Percentiles rank a stretch among this genome's conserved stretches.
phyloP scores from a whole-genome alignment of 2,329 filamentous ascomycete genomes.

The Neonectria hederae region DNA sequence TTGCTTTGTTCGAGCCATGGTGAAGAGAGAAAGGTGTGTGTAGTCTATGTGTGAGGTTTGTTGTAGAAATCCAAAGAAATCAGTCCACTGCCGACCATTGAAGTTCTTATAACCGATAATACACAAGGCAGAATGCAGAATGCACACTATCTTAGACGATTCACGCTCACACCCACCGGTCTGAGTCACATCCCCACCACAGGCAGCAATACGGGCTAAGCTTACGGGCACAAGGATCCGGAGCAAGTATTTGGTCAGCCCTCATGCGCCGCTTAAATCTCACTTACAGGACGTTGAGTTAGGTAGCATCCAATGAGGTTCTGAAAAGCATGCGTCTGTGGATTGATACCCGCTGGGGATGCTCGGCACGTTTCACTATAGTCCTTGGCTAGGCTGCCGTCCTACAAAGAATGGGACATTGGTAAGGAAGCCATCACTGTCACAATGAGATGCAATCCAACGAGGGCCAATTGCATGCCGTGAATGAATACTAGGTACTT shows the following conservation, averaged over 20 bases:
- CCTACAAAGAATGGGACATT: not conserved
- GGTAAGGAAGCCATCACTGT: not conserved
- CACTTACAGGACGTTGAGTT: not conserved
- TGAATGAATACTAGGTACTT: too few relatives aligned
- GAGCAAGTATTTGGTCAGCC: not conserved
- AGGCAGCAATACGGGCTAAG: not conserved
- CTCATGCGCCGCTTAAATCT: not conserved
- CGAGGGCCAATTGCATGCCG: not conserved
- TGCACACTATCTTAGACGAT: not conserved
- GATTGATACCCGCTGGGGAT: too few relatives aligned
- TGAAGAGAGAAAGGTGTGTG: not conserved
- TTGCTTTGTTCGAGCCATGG: slow-evolving; percentile 32
- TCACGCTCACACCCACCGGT: not conserved
- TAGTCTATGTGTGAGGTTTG: not conserved
- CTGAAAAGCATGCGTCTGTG: not conserved
- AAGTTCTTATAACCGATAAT: not conserved
- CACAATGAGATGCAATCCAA: not conserved
- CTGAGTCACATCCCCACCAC: not conserved
- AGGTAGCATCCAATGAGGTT: not conserved
- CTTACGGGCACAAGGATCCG: not conserved
- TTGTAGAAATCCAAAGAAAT: not conserved
- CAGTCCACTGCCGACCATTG: not conserved
- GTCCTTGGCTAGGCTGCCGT: not conserved
- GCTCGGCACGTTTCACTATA: not conserved
- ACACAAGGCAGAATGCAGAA: not conserved